Evolutionary conservation across 257 asterid species (phyloP).

Genomic region (Marsdenia floribunda): DNA sequence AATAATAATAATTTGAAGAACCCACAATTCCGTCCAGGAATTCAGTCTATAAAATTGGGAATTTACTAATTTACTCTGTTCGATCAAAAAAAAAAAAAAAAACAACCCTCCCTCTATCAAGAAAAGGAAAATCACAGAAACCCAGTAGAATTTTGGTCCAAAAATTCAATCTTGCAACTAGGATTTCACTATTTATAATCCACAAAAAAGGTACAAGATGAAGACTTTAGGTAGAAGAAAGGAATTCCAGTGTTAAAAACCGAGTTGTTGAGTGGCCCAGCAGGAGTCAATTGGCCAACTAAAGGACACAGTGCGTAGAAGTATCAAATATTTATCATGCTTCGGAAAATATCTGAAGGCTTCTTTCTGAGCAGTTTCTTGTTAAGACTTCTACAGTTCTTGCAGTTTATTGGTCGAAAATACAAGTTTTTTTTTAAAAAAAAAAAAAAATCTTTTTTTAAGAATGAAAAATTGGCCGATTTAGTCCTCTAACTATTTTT

Average conservation of each 20-base stretch:
- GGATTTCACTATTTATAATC: not conserved
- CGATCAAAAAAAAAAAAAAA: not conserved
- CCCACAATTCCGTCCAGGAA: slow-evolving; percentile 3
- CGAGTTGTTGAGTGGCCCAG: not conserved
- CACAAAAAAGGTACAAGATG: not conserved
- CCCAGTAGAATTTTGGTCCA: not conserved
- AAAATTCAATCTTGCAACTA: not conserved
- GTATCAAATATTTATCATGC: not conserved
- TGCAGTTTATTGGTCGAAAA: no score
- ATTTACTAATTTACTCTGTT: not conserved
- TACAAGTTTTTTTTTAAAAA: no score
- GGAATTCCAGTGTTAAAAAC: not conserved
- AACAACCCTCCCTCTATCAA: not conserved
- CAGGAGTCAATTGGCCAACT: not conserved
- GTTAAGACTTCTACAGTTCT: no score
- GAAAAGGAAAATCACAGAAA: not conserved
- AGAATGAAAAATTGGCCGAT: no score
- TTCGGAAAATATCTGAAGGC: not conserved
- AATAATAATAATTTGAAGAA: no score
- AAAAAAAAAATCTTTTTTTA: no score
- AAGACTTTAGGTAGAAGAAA: not conserved
- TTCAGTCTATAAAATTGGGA: not conserved
- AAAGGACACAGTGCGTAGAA: not conserved
- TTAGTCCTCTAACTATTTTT: no score
- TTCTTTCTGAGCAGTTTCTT: not conserved